phyloP scores from a whole-genome alignment of 169 alveolate genomes.

The Eimeria necatrix region DNA sequence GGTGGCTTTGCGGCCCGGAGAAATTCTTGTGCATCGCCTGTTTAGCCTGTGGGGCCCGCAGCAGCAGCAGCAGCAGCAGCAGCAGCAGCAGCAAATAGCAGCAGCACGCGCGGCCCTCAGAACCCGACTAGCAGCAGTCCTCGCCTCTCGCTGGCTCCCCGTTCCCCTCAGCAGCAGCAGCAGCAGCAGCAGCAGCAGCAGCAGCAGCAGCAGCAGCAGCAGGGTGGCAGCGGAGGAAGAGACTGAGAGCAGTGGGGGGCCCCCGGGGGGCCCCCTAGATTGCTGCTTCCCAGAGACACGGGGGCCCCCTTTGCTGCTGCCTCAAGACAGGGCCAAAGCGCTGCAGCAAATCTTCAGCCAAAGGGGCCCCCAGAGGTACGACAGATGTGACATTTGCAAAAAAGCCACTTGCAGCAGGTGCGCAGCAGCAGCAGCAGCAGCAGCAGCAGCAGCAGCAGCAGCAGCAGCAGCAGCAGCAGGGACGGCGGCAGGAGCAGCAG shows the following conservation, averaged over 20 bases:
- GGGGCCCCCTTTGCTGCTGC: background rate
- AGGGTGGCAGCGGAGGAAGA: background rate
- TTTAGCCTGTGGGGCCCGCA: background rate
- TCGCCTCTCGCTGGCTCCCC: background rate
- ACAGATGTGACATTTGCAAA: background rate
- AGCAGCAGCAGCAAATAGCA: background rate
- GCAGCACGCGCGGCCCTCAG: conserved; percentile 31
- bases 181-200: background rate
- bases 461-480: too few species aligned
- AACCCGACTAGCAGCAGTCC: background rate
- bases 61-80: conserved; percentile 24
- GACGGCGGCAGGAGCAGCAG: too few species aligned
- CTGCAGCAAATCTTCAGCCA: background rate
- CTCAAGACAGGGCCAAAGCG: background rate
- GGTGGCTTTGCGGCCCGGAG: conserved; percentile 16
- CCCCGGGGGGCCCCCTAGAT: background rate
- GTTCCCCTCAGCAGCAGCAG: background rate
- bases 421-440: conserved; percentile 15
- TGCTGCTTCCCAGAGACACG: too few species aligned
- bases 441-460: background rate
- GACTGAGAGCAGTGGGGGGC: background rate
- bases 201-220: background rate
- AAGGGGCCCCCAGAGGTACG: conserved; percentile 6
- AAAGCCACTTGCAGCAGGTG: background rate
- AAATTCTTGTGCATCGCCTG: background rate